Base-by-base conservation (phyloP, 2,329 filamentous ascomycete species). In the Teratosphaeria destructans region DNA sequence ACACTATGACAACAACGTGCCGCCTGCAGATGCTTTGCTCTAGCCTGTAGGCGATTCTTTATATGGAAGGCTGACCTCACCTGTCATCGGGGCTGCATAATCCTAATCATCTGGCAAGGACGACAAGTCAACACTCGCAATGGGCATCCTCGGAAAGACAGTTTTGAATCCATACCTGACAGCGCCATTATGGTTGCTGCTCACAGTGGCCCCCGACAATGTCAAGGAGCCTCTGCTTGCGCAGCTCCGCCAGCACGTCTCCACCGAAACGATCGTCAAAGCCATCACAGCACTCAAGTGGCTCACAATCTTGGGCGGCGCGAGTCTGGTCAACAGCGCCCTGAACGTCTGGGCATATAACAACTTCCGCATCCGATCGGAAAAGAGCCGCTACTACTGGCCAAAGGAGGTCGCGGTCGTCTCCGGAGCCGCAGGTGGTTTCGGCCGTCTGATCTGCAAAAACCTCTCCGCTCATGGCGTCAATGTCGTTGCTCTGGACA, bases 401-500 rank as follows among this genome's bases (percentile, higher is more conserved):
- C 60, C 65, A 2, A 63, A 76, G 66, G 68, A 74, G 53, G 64
- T 73, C 53, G 72, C 70, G 6, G 61, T 74, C 34, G 62, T 74
- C 34, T 73, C 71, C 14, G 71, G 72, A n/a, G 71, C 67, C 23
- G 64, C 64, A 1, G 63, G 64, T 43, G 75, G 75, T 14, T 75
- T 77, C 53, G 75, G 75, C 5, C 61, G 65, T 32, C 65, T 67
- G 5, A 67, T 75, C 26, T 66, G 66, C 0, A 65, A 70, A 54
- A 64, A 67, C 6, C 68, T 77, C 23, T 64, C 67, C 3, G 61
- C 57, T 16, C 68, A 68, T 29, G 74, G 74, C 12, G 61, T 76
- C 49, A 70, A 68, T 19, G 72, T 76, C 34, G 71, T 73, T 11
- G 68, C 74, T 12, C 60, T 76, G 26, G 75, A 77, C 61, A 58